These are phyloP conservation scores for Cephalotrichum gorgonifer DNA, from an alignment of 2,329 filamentous ascomycete genomes.

Conservation along the genomic window DNA sequence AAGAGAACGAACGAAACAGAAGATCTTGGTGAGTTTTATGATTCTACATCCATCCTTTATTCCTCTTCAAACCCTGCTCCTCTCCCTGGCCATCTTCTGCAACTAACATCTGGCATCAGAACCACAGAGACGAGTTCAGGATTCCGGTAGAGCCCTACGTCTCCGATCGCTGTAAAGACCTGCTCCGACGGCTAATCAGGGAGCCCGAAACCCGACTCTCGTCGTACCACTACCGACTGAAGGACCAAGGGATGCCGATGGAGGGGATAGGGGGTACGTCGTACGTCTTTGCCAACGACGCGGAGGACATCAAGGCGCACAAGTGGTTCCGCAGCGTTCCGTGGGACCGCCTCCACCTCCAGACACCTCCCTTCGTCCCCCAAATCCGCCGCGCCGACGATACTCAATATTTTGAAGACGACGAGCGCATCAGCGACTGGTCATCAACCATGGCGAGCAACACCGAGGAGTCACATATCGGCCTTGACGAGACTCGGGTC, in stretches of 20 bases:
- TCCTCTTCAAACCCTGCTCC: not conserved
- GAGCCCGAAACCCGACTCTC: constrained; percentile 70
- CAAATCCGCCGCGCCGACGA: constrained; percentile 57
- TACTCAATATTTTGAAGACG: constrained; percentile 85
- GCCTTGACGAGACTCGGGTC: not conserved
- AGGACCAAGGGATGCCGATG: constrained; percentile 33
- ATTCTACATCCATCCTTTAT: too few relatives aligned
- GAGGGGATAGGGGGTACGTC: constrained; percentile 19
- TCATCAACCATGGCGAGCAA: constrained; percentile 16
- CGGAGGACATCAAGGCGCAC: constrained; percentile 81
- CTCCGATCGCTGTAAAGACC: constrained; percentile 62
- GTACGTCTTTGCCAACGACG: constrained; percentile 75
- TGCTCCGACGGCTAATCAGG: constrained; percentile 62
- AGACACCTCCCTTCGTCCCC: constrained; percentile 70
- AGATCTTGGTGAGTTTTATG: constrained; percentile 57
- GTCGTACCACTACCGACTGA: constrained; percentile 61
- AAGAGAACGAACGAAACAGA: constrained; percentile 73
- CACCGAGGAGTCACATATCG: not conserved
- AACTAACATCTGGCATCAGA: constrained; percentile 29
- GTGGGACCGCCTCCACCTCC: constrained; percentile 66
- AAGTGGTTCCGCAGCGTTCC: constrained; percentile 72
- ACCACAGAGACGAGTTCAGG: constrained; percentile 57
- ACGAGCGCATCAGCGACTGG: constrained; percentile 59
- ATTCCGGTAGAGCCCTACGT: constrained; percentile 61
- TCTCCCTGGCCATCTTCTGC: constrained; percentile 6